Conservation (phyloP, 352 stramenopile species). For the Pythium graminicola region DNA sequence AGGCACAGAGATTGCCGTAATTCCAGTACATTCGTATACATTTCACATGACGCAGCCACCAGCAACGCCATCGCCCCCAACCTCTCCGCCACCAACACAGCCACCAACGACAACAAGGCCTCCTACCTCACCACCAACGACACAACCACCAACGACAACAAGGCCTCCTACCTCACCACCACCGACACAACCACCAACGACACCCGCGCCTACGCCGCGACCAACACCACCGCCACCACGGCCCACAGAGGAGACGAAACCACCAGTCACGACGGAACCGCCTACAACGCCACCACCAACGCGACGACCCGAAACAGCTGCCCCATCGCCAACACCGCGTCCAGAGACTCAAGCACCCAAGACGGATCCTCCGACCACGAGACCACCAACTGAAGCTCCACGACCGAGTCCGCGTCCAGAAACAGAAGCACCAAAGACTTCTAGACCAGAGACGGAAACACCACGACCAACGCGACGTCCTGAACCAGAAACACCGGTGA, state of each 20-base stretch:
- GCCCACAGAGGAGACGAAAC: background rate
- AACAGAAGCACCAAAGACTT: background rate
- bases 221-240: background rate
- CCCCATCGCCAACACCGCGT: background rate
- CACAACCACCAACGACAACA: background rate
- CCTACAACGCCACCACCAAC: background rate
- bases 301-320: background rate
- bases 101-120: background rate
- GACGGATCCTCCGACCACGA: background rate
- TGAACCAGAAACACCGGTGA: background rate
- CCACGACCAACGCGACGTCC: background rate
- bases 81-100: background rate
- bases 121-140: background rate
- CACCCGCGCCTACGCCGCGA: background rate
- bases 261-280: background rate
- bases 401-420: background rate
- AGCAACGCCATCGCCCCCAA: too few species aligned
- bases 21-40: too few species aligned
- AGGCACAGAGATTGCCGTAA: too few species aligned
- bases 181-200: background rate
- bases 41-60: too few species aligned
- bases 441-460: background rate
- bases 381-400: background rate
- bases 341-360: background rate
- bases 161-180: too few species aligned